Evolutionary conservation across 2,329 filamentous ascomycete genomes (phyloP), one percentile per base, ranked within the genome.

Genomic region (Pseudogymnoascus pannorum): DNA sequence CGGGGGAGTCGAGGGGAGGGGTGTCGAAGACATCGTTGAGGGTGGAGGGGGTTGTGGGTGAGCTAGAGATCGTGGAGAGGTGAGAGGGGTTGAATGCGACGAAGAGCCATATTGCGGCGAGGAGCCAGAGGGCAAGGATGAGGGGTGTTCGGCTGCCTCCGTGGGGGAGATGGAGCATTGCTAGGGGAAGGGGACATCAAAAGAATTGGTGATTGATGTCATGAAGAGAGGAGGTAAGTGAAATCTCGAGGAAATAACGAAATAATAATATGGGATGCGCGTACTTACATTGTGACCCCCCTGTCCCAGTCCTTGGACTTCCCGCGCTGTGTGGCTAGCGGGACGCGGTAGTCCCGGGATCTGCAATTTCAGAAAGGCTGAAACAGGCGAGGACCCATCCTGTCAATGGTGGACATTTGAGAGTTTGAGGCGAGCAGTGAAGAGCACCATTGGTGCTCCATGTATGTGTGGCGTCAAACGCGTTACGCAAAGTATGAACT

Each of bases 1-100:
- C 72, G n/a, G 61, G 54, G 42, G 73, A 74, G 62, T 75, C 70
- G 48, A 76, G 69, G 0, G 73, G 69, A 0, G 71, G 71, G 11
- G 72, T 75, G 64, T 76, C 73, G 65, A 76, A 70, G 4, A 66
- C 60, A 24, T 71, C 69, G n/a, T 7, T 35, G 33, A 4, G 11
- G 8, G 33, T 35, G 33, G 33, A 31, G 29, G 29, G 29, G 29
- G 29, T 7, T 3, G 2, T 9, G 29, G 29, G 9, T 9, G 31
- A 18, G 36, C 20, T 18, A 44, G 20, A 12, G 20, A 12, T 0
- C 11, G 40, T 11, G 38, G 20, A n/a, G 40, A 7, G 5, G 20
- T n/a, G 40, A 0, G 40, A 44, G 20, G 20, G 40, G 1, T 7
- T 24, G 40, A 44, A 8, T 2, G 11, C 20, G 40, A 24, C 11